Base-by-base conservation (phyloP, 495 filamentous ascomycete species). In the Talaromyces adpressus region DNA sequence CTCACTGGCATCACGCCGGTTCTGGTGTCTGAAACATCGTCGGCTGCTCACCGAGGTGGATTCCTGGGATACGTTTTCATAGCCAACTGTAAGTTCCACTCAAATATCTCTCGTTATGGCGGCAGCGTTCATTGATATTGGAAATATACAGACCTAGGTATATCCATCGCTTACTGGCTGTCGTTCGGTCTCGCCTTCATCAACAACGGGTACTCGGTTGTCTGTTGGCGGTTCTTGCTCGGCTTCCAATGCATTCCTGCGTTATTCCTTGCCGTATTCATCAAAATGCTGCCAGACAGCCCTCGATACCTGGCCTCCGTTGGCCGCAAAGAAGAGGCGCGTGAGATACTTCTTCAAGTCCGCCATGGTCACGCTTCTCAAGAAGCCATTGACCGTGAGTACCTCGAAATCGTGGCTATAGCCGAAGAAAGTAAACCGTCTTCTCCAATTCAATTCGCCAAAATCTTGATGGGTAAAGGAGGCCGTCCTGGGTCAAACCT, bases 81-180 rank as follows among this genome's bases (percentile, higher is more conserved):
- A 63, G 79, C 79, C 6, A 82, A 82, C 64, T 81, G 70, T 79
- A 69, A 68, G 70, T 54, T 11, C n/a, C 27, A 0, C 9, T n/a
- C 20, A 29, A 22, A 61, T 39, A 39, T 39, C 3, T 39, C 12
- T 14, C 12, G 12, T 11, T 11, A 32, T 11, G 9, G 30, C 7
- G 30, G 11, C 34, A 39, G 11, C 11, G 12, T 39, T 39, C 12
- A 39, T 14, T 39, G 34, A 39, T 14, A 39, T 39, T 14, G 12
- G 34, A 39, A 14, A 39, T 39, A 11, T 39, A 39, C 23, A 82
- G 79, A 84, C 65, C 73, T 86, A 11, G 84, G 85, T 59, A 84
- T 89, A 32, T 79, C 80, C 3, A 70, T 87, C 30, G 84, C 85
- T 7, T 87, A 87, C 71, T 88, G 84, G 85, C 74, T 87, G 63